Conservation (phyloP, 2,329 filamentous ascomycete genomes). For the Zymoseptoria ardabiliae region DNA sequence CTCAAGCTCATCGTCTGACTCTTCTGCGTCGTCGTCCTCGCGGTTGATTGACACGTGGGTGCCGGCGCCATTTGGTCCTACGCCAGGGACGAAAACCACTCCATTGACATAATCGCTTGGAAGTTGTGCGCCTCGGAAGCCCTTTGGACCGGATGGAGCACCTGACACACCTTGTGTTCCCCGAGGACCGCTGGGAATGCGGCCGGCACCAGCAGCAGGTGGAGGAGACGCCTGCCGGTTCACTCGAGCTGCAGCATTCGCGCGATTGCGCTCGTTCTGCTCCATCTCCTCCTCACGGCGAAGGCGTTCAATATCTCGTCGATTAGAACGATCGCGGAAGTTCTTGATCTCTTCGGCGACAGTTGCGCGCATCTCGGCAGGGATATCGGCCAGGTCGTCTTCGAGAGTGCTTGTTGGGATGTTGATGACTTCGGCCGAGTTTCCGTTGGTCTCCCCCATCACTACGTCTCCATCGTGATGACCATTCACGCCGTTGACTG, state of each 20-base stretch:
- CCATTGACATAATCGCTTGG: constrained; percentile 69
- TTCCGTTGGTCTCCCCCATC: constrained; percentile 51
- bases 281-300: constrained; percentile 89
- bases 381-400: constrained; percentile 91
- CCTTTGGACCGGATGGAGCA: constrained; percentile 66
- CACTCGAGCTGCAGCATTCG: constrained; percentile 50
- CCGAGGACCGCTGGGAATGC: constrained; percentile 67
- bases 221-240: constrained; percentile 68
- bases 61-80: constrained; percentile 45
- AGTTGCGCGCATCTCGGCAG: constrained; percentile 89
- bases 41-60: constrained; percentile 45
- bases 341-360: constrained; percentile 90
- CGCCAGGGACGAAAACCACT: constrained; percentile 70
- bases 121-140: constrained; percentile 51
- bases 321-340: constrained; percentile 85
- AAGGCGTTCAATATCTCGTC: constrained; percentile 79
- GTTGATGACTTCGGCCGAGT: constrained; percentile 74
- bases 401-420: constrained; percentile 71
- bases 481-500: constrained; percentile 24
- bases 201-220: constrained; percentile 57
- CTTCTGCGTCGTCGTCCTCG: constrained; percentile 81
- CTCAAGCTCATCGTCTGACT: constrained; percentile 80
- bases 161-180: constrained; percentile 57
- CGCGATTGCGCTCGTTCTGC: constrained; percentile 70
- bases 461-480: constrained; percentile 21